These are phyloP conservation scores for Aspergillus fischeri DNA, from an alignment of 2,329 filamentous ascomycete genomes.

Conservation along the genomic window DNA sequence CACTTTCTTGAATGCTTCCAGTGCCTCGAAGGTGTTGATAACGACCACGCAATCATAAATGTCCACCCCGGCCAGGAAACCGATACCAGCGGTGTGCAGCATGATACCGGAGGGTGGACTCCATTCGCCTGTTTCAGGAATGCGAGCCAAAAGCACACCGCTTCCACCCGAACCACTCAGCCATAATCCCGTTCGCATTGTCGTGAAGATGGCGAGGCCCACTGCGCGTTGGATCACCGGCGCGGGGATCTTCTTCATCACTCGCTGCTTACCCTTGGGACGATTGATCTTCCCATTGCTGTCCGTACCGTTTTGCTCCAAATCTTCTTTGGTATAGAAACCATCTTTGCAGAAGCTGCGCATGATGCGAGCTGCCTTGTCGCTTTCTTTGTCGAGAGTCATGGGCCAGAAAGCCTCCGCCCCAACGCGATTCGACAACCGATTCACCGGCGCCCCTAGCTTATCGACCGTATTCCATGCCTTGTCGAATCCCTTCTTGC, in stretches of 20 bases:
- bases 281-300: conserved; percentile 46
- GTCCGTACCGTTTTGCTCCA: conserved; percentile 36
- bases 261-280: conserved; percentile 58
- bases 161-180: conserved; percentile 86
- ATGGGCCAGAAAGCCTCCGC: conserved; percentile 82
- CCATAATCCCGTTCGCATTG: conserved; percentile 91
- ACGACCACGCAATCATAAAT: conserved; percentile 95
- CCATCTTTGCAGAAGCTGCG: conserved; percentile 85
- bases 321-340: conserved; percentile 60
- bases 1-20: conserved; percentile 78
- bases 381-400: conserved; percentile 79
- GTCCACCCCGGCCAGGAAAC: conserved; percentile 86
- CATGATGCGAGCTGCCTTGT: conserved; percentile 85
- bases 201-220: conserved; percentile 89
- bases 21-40: conserved; percentile 78
- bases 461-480: conserved; percentile 65
- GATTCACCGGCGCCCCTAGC: conserved; percentile 72
- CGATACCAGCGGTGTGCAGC: conserved; percentile 81
- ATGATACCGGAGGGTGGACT: conserved; percentile 87
- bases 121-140: conserved; percentile 77
- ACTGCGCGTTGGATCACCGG: conserved; percentile 85
- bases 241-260: conserved; percentile 78
- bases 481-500: conserved; percentile 68
- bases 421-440: conserved; percentile 74
- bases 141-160: conserved; percentile 77